Conservation (phyloP, 352 stramenopile species). For the Elongisporangium undulatum region DNA sequence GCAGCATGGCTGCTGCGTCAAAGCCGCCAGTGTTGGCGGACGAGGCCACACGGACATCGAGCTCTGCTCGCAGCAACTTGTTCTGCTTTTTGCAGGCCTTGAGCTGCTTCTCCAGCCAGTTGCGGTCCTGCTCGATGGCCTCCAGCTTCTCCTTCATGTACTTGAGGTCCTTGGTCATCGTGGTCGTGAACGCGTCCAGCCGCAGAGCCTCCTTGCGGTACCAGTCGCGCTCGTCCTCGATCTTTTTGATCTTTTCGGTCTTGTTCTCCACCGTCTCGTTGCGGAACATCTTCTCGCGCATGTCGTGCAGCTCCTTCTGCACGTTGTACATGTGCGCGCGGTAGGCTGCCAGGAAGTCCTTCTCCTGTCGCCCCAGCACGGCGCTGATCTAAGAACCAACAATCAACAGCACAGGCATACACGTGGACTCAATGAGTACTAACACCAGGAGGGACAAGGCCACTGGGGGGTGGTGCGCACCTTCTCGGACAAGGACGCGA, state of each 20-base stretch:
- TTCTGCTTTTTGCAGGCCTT: slow-evolving; percentile 94
- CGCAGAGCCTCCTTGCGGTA: slow-evolving; percentile 90
- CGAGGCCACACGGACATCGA: slow-evolving; percentile 54
- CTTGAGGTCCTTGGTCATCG: slow-evolving; percentile 92
- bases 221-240: slow-evolving; percentile 93
- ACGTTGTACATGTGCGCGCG: slow-evolving; percentile 95
- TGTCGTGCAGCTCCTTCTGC: slow-evolving; percentile 91
- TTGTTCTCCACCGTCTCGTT: slow-evolving; percentile 89
- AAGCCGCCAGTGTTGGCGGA: slow-evolving; percentile 20
- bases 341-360: slow-evolving; percentile 91
- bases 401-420: not conserved
- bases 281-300: slow-evolving; percentile 85
- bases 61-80: slow-evolving; percentile 83
- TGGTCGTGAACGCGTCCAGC: slow-evolving; percentile 87
- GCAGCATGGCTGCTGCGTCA: slow-evolving; percentile 20
- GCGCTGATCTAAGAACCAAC: slow-evolving; percentile 57
- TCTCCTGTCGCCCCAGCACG: slow-evolving; percentile 89
- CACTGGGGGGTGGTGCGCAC: slow-evolving; percentile 8
- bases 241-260: slow-evolving; percentile 89
- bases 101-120: slow-evolving; percentile 91
- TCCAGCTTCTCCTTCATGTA: slow-evolving; percentile 91
- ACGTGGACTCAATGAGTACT: not conserved
- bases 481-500: slow-evolving; percentile 82
- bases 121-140: slow-evolving; percentile 88
- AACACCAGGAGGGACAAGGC: not conserved